phyloP scores from a whole-genome alignment of 257 asterid species.

The Solanum chiquidenum region DNA sequence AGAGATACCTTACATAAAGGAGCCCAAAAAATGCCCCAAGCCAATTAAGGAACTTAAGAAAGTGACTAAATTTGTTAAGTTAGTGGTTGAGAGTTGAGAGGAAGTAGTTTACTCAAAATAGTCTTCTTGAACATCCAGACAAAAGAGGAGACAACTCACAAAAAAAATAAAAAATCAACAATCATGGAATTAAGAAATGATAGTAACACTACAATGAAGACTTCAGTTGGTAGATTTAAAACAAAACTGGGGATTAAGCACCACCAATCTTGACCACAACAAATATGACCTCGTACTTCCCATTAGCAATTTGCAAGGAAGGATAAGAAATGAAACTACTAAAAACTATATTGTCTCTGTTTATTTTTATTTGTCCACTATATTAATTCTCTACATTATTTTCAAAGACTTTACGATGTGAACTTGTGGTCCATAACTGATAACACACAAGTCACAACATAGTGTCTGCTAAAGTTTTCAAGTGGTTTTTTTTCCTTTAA shows the following conservation, averaged over 20 bases:
- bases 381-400: background rate
- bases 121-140: background rate
- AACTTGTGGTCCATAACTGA: background rate
- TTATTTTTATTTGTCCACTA: background rate
- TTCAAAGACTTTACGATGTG: background rate
- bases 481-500: background rate
- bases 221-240: background rate
- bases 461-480: background rate
- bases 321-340: background rate
- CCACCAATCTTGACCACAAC: background rate
- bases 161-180: background rate
- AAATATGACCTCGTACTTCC: background rate
- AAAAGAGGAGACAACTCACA: background rate
- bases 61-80: background rate
- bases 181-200: background rate
- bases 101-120: background rate
- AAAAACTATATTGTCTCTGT: background rate
- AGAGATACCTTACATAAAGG: background rate
- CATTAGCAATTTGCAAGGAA: background rate
- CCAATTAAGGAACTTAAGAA: background rate
- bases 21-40: background rate
- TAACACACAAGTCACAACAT: background rate
- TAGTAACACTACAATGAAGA: background rate
- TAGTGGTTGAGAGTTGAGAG: background rate
- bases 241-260: background rate